These are phyloP conservation scores for Saturnispora ahearnii DNA, from an alignment of 805 yeast species.

Conservation along the genomic window DNA sequence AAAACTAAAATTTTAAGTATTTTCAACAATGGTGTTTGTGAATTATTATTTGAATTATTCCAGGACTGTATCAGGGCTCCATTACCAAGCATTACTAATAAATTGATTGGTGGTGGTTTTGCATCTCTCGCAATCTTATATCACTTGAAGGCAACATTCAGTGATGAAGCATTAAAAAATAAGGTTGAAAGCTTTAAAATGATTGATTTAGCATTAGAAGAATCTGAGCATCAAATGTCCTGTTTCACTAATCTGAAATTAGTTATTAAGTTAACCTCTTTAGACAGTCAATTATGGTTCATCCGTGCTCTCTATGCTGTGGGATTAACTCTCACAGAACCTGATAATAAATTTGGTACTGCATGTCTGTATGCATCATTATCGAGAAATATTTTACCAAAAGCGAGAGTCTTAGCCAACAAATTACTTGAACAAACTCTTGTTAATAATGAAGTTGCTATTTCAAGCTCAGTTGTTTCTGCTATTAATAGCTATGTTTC, in stretches of 20 bases:
- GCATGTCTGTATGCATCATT: slow-evolving; percentile 41
- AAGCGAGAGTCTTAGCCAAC: slow-evolving; percentile 30
- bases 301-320: slow-evolving; percentile 35
- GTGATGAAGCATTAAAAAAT: slow-evolving; percentile 8
- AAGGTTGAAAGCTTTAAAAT: slow-evolving; percentile 23
- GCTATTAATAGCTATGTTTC: slow-evolving; percentile 31
- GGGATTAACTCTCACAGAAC: slow-evolving; percentile 16
- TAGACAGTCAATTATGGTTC: slow-evolving; percentile 45
- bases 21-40: slow-evolving; percentile 11
- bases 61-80: slow-evolving; percentile 45
- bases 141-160: slow-evolving; percentile 14
- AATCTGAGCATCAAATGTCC: slow-evolving; percentile 37
- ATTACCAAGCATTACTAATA: slow-evolving; percentile 41
- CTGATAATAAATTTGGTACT: slow-evolving; percentile 29
- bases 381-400: slow-evolving; percentile 32
- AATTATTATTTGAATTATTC: slow-evolving; percentile 14
- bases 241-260: slow-evolving; percentile 40
- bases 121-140: slow-evolving; percentile 30
- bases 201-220: slow-evolving; percentile 27
- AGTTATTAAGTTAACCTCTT: slow-evolving; percentile 38
- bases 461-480: slow-evolving; percentile 36
- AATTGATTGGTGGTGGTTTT: slow-evolving; percentile 46
- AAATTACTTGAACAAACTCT: slow-evolving; percentile 27
- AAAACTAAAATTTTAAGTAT: slow-evolving; percentile 3
- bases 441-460: slow-evolving; percentile 27